These are phyloP conservation scores for Yamadazyma sp. DNA, from an alignment of 1,139 yeast species.

Conservation along the genomic window DNA sequence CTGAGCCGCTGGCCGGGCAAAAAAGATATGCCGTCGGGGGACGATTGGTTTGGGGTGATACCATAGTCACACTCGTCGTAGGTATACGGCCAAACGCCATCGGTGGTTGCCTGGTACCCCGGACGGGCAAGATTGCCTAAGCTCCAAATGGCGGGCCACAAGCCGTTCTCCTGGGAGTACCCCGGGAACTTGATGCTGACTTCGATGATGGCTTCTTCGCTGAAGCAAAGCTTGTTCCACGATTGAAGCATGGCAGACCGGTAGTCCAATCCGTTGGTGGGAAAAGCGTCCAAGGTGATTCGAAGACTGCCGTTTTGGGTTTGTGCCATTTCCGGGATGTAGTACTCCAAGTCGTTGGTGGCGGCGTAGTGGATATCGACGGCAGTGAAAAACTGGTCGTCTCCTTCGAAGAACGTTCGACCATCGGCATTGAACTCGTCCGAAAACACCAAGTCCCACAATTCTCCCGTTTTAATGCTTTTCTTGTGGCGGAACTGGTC, in stretches of 20 bases:
- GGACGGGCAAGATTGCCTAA: slow-evolving; percentile 33
- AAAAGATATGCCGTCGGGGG: slow-evolving; percentile 30
- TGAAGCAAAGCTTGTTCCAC: slow-evolving; percentile 33
- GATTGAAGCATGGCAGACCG: slow-evolving; percentile 32
- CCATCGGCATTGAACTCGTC: slow-evolving; percentile 33
- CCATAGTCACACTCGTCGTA: slow-evolving; percentile 33
- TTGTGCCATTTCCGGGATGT: slow-evolving; percentile 29
- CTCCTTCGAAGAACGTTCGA: slow-evolving; percentile 31
- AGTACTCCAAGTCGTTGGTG: slow-evolving; percentile 32
- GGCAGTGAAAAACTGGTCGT: slow-evolving; percentile 32
- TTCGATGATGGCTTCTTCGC: slow-evolving; percentile 26
- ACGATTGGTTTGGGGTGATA: slow-evolving; percentile 30
- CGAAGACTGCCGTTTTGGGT: slow-evolving; percentile 27
- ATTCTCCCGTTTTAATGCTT: slow-evolving; percentile 16
- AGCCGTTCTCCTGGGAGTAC: slow-evolving; percentile 23
- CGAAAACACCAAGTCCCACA: slow-evolving; percentile 29
- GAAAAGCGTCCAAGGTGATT: slow-evolving; percentile 24
- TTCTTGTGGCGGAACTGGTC: slow-evolving; percentile 12
- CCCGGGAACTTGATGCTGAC: slow-evolving; percentile 26
- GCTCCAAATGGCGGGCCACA: slow-evolving; percentile 37
- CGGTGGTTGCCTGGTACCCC: slow-evolving; percentile 31
- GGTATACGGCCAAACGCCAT: slow-evolving; percentile 36
- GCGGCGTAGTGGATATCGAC: slow-evolving; percentile 31
- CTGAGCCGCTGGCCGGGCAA: slow-evolving; percentile 32
- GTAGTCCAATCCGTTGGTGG: slow-evolving; percentile 24